Evolutionary conservation across 2,329 filamentous ascomycete species (phyloP).

Genomic region (Colletotrichum theobromicola): DNA sequence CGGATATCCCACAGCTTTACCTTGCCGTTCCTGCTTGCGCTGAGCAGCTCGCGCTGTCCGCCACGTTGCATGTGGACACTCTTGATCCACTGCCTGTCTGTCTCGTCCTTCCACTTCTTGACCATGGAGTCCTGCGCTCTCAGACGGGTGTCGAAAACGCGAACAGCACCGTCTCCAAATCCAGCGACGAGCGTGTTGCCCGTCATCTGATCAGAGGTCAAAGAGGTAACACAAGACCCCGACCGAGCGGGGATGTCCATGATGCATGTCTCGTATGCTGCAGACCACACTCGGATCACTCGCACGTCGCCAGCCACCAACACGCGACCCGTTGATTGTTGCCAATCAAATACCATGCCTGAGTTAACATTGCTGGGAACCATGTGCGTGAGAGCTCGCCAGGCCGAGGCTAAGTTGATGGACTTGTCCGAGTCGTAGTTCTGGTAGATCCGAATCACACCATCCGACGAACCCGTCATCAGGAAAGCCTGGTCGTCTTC

Average conservation of each 20-base stretch:
- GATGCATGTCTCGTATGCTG: constrained; percentile 88
- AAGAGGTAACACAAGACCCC: constrained; percentile 91
- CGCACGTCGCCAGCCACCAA: constrained; percentile 97
- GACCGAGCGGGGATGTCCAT: constrained; percentile 95
- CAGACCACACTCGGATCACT: constrained; percentile 95
- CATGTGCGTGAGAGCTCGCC: constrained; percentile 91
- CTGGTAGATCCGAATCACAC: constrained; percentile 90
- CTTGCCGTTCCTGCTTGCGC: constrained; percentile 89
- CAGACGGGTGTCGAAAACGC: constrained; percentile 90
- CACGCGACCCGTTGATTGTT: constrained; percentile 93
- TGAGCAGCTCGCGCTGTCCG: constrained; percentile 88
- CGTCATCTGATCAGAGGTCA: constrained; percentile 97
- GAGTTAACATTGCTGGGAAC: constrained; percentile 94
- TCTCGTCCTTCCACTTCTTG: constrained; percentile 93
- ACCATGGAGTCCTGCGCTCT: constrained; percentile 91
- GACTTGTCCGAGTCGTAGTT: constrained; percentile 82
- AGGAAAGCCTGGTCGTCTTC: constrained; percentile 95
- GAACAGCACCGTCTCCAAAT: constrained; percentile 92
- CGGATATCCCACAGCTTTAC: constrained; percentile 97
- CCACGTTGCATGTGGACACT: constrained; percentile 97
- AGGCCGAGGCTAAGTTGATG: constrained; percentile 87
- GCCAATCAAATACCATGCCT: constrained; percentile 97
- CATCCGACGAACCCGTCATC: constrained; percentile 94
- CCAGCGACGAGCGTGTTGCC: constrained; percentile 95
- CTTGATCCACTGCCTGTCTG: constrained; percentile 86